Evolutionary conservation across 2,329 filamentous ascomycete species (phyloP), one percentile per base, ranked within the genome.

Genomic region (Leptographium galeiforme): DNA sequence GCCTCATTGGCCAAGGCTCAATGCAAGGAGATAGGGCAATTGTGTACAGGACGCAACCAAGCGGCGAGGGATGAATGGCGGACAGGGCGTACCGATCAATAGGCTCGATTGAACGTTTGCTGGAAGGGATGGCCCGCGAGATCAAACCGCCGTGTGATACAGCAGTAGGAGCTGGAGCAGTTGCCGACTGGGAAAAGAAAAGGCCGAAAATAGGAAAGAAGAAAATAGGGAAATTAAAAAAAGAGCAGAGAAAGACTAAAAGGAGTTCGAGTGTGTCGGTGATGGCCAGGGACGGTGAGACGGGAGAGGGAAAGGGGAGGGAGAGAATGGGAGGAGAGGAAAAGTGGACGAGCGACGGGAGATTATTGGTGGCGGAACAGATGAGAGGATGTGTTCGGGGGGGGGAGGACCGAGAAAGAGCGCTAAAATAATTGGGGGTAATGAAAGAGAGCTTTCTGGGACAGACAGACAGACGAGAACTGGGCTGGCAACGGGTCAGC

Each of bases 291-390:
- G 46, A 53, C 36, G 45, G 51, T 34, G 51, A 34, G 51, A 46
- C 34, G 44, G 14, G 45, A 48, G 48, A 39, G 34, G 46, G 32
- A 36, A 51, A 38, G 49, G 49, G 39, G 39, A 47, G 25, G 16
- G n/a, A 51, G 43, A 39, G n/a, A 14, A n/a, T 16, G 32, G 43
- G 13, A 16, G 38, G 36, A 18, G 34, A n/a, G 30, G 14, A 34
- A 39, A 12, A 33, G 16, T 10, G 33, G 47, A 18, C 25, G 19
- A 53, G 33, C 19, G 16, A 34, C 34, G 50, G 50, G 47, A 54
- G 53, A 54, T 50, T 54, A 51, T 54, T 54, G 53, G 53, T 48
- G 48, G 52, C 30, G 50, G 51, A 44, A 44, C 38, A 30, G 30
- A 18, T n/a, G 43, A 30, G 30, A 32, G 44, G 38, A 47, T 14